Conservation (phyloP, 257 asterid species). For the Ophiorrhiza pumila region DNA sequence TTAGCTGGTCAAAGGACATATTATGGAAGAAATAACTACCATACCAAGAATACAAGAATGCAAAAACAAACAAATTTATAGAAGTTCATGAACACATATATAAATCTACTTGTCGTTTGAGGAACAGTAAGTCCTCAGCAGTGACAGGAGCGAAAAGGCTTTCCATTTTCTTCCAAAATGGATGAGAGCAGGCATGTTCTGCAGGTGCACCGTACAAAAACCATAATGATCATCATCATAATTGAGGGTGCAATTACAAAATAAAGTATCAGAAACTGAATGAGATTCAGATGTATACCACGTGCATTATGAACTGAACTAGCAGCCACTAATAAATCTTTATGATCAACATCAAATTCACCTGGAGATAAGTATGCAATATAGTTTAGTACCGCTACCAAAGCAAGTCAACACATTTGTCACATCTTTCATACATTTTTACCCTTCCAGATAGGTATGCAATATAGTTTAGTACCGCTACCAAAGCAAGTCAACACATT, state of each 20-base stretch:
- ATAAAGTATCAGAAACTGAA: neutral
- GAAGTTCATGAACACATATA: neutral
- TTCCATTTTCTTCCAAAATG: constrained; percentile 25
- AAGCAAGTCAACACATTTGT: neutral
- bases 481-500: neutral
- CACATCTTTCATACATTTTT: neutral
- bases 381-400: neutral
- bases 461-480: neutral
- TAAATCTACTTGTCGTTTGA: constrained; percentile 8
- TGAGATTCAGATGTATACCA: constrained; percentile 8
- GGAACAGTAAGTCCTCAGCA: constrained; percentile 5
- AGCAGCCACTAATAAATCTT: constrained; percentile 16
- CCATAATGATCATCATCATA: neutral
- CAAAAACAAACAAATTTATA: neutral
- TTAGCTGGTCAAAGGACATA: constrained; percentile 7
- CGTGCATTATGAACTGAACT: constrained; percentile 10
- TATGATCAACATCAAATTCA: constrained; percentile 9
- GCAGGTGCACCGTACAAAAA: constrained; percentile 12
- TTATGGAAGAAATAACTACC: neutral
- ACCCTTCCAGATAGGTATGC: neutral
- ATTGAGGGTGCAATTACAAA: neutral
- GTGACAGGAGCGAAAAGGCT: constrained; percentile 14
- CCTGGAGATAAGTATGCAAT: constrained; percentile 4
- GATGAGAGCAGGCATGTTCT: constrained; percentile 19
- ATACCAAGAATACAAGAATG: neutral